Evolutionary conservation across 1,284 basidiomycete species (phyloP), one percentile per base, ranked within the genome.

Genomic region (Leccinum pseudoinsigne): DNA sequence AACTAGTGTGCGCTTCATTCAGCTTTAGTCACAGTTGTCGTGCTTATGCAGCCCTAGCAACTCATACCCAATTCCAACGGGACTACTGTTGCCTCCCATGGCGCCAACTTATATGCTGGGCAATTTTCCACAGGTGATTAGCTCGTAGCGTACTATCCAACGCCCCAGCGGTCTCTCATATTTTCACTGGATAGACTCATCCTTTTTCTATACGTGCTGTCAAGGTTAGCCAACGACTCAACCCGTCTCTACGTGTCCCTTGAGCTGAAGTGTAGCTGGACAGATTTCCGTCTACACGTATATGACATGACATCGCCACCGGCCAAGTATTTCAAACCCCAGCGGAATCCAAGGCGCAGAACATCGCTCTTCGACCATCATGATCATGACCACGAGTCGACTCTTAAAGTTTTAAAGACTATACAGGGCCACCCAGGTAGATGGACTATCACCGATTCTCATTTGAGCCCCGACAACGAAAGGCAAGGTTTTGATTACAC

Each of bases 361-460:
- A 21, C 67, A 58, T 64, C 69, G 3, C 55, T 51, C 53, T 63
- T 63, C 54, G 58, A 69, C 42, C 65, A 71, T 18, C 59, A 63
- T 12, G 76, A 79, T 57, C 71, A 73, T 16, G 80, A 82, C 54
- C 81, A 92, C 54, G 72, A 83, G 64, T 88, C 90, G 0, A 88
- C 83, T 18, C 84, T 97, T 83, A 88, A 88, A 67, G 79, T 89
- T 40, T 84, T 89, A 68, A 94, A 95, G 75, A 86, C 86, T 0
- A 91, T 97, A 58, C 83, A 87, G 71, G 95, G 93, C 1, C 79
- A 84, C 59, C 81, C 85, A 38, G 91, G 91, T 8, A 80, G 85
- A 38, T 97, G 95, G 95, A 97, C 95, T 0, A 91, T 97, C 61
- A 97, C 95, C 2, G 97, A 99, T 77, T 95, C 94, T 12, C 94